phyloP scores from a whole-genome alignment of 2,329 filamentous ascomycete genomes.

The Truncatella angustata region DNA sequence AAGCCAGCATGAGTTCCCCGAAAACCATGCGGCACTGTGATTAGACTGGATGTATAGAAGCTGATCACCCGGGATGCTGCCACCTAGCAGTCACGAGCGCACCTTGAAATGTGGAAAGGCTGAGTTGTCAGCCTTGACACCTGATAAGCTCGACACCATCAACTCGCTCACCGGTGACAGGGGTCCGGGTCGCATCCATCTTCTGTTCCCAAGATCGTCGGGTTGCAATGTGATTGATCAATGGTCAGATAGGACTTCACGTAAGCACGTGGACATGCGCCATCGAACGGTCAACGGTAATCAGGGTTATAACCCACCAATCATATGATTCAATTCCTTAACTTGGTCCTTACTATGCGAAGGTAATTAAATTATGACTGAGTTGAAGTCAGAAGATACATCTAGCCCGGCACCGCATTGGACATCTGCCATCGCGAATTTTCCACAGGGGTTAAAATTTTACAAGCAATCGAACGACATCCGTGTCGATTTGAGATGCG shows the following conservation, averaged over 20 bases:
- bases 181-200: background rate
- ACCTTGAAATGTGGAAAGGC: constrained; percentile 1
- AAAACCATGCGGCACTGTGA: too few species aligned
- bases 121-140: constrained; percentile 7
- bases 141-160: constrained; percentile 2
- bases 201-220: background rate
- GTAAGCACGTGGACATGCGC: background rate
- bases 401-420: too few species aligned
- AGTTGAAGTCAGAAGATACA: too few species aligned
- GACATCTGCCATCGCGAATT: too few species aligned
- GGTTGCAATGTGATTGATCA: background rate
- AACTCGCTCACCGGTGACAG: constrained; percentile 6
- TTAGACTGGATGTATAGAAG: too few species aligned
- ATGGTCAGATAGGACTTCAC: constrained; percentile 5
- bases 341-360: too few species aligned
- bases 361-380: too few species aligned
- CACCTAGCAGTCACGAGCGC: constrained; percentile 8
- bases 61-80: too few species aligned
- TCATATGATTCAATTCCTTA: background rate
- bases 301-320: constrained; percentile 1
- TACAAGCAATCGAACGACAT: too few species aligned
- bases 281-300: background rate
- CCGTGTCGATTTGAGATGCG: too few species aligned
- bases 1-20: background rate
- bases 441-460: too few species aligned